These are phyloP conservation scores for Dryas alaskensis DNA, from an alignment of 306 rosid species.

Conservation along the genomic window DNA sequence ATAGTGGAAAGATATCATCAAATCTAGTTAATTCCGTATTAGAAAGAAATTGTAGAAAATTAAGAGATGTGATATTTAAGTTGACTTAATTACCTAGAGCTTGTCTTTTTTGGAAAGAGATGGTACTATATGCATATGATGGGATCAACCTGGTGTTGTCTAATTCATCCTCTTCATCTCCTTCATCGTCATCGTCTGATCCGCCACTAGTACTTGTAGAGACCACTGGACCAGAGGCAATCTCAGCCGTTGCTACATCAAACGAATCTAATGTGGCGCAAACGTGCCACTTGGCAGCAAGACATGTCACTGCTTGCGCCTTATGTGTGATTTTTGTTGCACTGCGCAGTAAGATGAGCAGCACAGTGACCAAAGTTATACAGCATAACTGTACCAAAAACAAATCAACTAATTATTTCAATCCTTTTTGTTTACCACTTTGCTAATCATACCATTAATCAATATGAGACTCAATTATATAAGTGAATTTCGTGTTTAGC, in stretches of 20 bases:
- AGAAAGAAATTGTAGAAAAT: no score
- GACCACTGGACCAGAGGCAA: constrained; percentile 22
- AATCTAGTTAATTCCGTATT: no score
- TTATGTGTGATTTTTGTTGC: constrained; percentile 94
- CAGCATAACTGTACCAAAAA: constrained; percentile 34
- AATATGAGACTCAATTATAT: no score
- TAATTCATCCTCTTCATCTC: constrained; percentile 72
- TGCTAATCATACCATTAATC: no score
- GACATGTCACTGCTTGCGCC: constrained; percentile 80
- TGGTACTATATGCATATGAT: constrained; percentile 73
- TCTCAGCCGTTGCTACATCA: constrained; percentile 42
- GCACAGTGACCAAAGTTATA: constrained; percentile 55
- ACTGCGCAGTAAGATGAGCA: constrained; percentile 65
- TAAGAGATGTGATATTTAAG: background rate
- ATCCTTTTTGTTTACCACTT: no score
- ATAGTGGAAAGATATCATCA: no score
- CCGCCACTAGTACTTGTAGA: constrained; percentile 27
- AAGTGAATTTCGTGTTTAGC: no score
- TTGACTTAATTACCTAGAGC: constrained; percentile 61
- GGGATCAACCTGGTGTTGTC: constrained; percentile 61
- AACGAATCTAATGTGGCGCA: constrained; percentile 90
- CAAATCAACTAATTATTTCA: no score
- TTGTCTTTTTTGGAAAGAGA: constrained; percentile 84
- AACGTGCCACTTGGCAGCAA: constrained; percentile 96
- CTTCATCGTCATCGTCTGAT: constrained; percentile 40